phyloP scores from a whole-genome alignment of 305 asterid species.

The Fraxinus dipetala region DNA sequence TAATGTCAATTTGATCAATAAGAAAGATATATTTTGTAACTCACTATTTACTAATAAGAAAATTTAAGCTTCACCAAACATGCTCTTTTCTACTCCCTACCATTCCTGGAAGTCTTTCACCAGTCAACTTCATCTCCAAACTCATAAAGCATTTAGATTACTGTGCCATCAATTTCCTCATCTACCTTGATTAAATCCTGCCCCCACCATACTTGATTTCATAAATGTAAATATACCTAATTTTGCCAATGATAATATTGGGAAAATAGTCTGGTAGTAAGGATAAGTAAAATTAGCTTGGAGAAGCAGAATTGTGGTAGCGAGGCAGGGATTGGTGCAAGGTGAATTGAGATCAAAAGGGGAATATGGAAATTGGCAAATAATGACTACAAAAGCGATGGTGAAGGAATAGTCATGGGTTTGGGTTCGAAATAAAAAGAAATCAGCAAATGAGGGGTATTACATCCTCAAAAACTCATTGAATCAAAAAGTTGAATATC shows the following conservation, averaged over 20 bases:
- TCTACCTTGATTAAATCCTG: background rate
- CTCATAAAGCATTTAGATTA: background rate
- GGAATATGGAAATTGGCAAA: background rate
- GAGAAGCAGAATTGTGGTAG: background rate
- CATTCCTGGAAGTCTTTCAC: background rate
- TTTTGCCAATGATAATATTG: background rate
- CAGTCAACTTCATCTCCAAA: background rate
- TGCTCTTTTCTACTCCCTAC: background rate
- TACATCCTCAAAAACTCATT: background rate
- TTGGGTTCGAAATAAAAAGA: background rate
- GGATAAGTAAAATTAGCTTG: background rate
- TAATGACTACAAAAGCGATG: background rate
- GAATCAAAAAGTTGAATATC: background rate
- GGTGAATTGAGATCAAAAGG: background rate
- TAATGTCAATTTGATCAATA: background rate
- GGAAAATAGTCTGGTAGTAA: background rate
- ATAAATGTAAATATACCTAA: background rate
- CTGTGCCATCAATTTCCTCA: background rate
- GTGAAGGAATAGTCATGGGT: background rate
- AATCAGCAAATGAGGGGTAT: background rate
- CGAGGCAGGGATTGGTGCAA: background rate
- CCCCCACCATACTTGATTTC: background rate
- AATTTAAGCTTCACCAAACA: background rate
- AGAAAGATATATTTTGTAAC: background rate
- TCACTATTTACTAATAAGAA: background rate